Evolutionary conservation across 768 basidiomycete genomes (phyloP).

Genomic region (Tylopilus sp.): DNA sequence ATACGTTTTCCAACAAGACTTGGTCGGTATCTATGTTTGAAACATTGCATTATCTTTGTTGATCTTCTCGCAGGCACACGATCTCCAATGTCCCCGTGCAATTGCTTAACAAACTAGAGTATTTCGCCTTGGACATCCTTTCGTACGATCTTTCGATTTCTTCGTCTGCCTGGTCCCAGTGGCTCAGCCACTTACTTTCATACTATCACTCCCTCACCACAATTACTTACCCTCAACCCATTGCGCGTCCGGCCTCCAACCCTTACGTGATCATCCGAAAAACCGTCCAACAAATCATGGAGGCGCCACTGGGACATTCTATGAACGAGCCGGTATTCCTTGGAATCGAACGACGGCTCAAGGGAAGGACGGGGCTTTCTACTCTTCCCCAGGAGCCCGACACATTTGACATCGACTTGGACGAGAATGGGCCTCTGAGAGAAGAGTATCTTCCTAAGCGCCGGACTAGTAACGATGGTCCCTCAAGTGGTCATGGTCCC

Average conservation of each 20-base stretch:
- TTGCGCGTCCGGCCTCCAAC: slow-evolving; percentile 71
- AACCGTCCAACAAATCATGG: slow-evolving; percentile 65
- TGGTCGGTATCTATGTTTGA: slow-evolving; percentile 47
- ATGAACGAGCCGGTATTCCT: slow-evolving; percentile 62
- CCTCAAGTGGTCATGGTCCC: not conserved
- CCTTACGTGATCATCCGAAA: slow-evolving; percentile 67
- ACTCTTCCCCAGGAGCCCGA: slow-evolving; percentile 39
- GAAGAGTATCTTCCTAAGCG: slow-evolving; percentile 79
- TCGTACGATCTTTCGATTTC: slow-evolving; percentile 68
- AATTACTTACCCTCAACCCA: slow-evolving; percentile 64
- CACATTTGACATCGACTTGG: slow-evolving; percentile 70
- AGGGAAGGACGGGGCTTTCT: slow-evolving; percentile 48
- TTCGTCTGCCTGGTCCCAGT: slow-evolving; percentile 60
- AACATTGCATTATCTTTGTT: not conserved
- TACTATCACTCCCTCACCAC: slow-evolving; percentile 65
- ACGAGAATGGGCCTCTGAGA: slow-evolving; percentile 77
- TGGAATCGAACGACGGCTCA: slow-evolving; percentile 62
- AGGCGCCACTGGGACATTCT: slow-evolving; percentile 38
- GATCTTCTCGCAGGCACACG: slow-evolving; percentile 54
- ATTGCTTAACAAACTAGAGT: slow-evolving; percentile 67
- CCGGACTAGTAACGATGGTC: slow-evolving; percentile 33
- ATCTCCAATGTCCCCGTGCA: slow-evolving; percentile 75
- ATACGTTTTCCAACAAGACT: slow-evolving; percentile 87
- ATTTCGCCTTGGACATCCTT: slow-evolving; percentile 67
- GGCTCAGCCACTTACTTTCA: slow-evolving; percentile 62